Conservation (phyloP, 2,329 filamentous ascomycete species). For the Cladophialophora chaetospira region DNA sequence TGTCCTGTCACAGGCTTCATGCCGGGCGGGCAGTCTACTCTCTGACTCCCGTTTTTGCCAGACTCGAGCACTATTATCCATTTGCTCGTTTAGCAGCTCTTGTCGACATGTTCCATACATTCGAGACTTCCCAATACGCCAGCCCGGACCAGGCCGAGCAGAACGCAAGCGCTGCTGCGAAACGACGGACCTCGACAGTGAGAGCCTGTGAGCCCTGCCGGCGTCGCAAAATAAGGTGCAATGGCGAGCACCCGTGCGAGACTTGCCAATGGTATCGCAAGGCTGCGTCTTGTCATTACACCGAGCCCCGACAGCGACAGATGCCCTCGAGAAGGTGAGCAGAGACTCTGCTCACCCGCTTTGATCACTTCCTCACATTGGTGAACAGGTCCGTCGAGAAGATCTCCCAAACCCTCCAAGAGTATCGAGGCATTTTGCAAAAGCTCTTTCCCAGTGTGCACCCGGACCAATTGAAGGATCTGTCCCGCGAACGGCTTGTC, state of each 20-base stretch:
- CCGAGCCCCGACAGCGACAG: conserved; percentile 74
- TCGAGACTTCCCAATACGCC: conserved; percentile 45
- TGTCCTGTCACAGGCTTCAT: background rate
- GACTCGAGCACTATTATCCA: background rate
- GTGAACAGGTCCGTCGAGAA: conserved; percentile 59
- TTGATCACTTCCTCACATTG: conserved; percentile 28
- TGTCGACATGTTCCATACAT: conserved; percentile 45
- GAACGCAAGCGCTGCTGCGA: conserved; percentile 37
- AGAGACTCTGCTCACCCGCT: conserved; percentile 1
- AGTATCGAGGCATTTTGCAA: conserved; percentile 64
- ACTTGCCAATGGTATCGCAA: conserved; percentile 81
- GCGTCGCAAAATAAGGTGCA: conserved; percentile 79
- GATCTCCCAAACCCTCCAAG: conserved; percentile 65
- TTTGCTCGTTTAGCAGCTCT: background rate
- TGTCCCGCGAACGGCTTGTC: conserved; percentile 63
- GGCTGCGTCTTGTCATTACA: conserved; percentile 76
- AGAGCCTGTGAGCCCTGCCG: conserved; percentile 74
- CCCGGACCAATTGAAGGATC: conserved; percentile 52
- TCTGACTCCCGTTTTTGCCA: background rate
- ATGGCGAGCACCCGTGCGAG: conserved; percentile 78
- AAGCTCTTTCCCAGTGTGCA: conserved; percentile 63
- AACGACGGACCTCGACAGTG: conserved; percentile 44
- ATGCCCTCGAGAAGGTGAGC: conserved; percentile 76
- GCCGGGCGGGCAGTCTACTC: background rate
- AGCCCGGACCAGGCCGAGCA: conserved; percentile 34